Percentiles rank a stretch among this genome's conserved stretches.
phyloP scores from a whole-genome alignment of 192 early-diverging fungal genomes.

The Coemansia sp. region DNA sequence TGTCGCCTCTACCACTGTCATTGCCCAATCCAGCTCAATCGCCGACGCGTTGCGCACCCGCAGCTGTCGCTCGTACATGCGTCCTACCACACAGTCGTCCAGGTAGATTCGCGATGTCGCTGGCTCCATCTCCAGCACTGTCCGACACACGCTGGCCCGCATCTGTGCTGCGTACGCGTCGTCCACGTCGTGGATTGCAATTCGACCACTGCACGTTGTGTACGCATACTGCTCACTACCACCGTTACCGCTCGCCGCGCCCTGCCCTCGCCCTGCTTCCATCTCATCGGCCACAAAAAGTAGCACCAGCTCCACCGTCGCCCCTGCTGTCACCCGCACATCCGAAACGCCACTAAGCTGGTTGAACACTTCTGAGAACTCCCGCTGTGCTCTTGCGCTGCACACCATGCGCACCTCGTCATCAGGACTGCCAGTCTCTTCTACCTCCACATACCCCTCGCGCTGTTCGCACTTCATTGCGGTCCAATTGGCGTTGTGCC shows the following conservation, averaged over 20 bases:
- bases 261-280: background rate
- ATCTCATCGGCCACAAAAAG: conserved; percentile 59
- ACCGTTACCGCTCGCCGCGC: conserved; percentile 19
- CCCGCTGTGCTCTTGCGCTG: conserved; percentile 28
- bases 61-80: conserved; percentile 87
- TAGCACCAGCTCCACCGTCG: conserved; percentile 74
- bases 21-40: conserved; percentile 86
- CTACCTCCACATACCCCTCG: conserved; percentile 30
- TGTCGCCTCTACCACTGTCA: conserved; percentile 38
- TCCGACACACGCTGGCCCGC: conserved; percentile 82
- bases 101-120: conserved; percentile 88
- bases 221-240: conserved; percentile 13
- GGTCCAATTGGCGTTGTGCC: conserved; percentile 48
- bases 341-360: conserved; percentile 79
- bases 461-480: conserved; percentile 17
- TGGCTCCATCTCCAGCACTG: conserved; percentile 88
- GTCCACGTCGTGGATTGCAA: conserved; percentile 2
- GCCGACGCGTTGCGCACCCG: conserved; percentile 86
- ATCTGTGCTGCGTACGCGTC: conserved; percentile 71
- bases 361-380: conserved; percentile 93
- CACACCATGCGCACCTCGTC: conserved; percentile 30
- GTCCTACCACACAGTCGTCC: conserved; percentile 90
- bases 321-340: conserved; percentile 62
- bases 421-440: background rate
- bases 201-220: background rate